phyloP scores from a whole-genome alignment of 257 asterid species.

The Orobanche coerulescens region DNA sequence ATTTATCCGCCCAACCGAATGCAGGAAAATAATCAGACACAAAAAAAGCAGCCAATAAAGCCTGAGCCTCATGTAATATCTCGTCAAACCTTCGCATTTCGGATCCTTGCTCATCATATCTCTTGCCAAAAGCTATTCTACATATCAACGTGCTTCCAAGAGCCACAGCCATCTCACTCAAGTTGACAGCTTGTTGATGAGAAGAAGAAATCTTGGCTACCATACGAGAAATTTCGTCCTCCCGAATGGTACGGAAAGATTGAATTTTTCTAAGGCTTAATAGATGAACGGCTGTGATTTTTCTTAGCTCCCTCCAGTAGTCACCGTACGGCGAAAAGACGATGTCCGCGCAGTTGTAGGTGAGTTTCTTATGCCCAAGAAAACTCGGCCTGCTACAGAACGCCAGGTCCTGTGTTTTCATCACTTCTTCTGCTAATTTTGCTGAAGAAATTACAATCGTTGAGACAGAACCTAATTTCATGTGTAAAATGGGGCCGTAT shows the following conservation, averaged over 20 bases:
- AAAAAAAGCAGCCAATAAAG: not conserved
- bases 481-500: not conserved
- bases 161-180: conserved; percentile 1
- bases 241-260: conserved; percentile 17
- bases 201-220: not conserved
- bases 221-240: conserved; percentile 16
- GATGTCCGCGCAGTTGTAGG: conserved; percentile 10
- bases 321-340: conserved; percentile 14
- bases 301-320: conserved; percentile 18
- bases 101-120: not conserved
- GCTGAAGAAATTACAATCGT: conserved; percentile 17
- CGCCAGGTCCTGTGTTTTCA: conserved; percentile 18
- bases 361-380: conserved; percentile 3
- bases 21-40: conserved; percentile 12
- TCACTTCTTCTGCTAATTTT: conserved; percentile 3
- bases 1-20: not conserved
- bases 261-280: conserved; percentile 5
- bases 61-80: not conserved
- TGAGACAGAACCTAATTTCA: conserved; percentile 13
- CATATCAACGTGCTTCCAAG: not conserved
- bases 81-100: conserved; percentile 3
- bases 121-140: conserved; percentile 7
- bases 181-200: not conserved
- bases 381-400: conserved; percentile 18
- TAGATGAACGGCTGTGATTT: conserved; percentile 11